Conservation (phyloP, 2,329 filamentous ascomycete species). For the Pseudophaeomoniella oleicola region DNA sequence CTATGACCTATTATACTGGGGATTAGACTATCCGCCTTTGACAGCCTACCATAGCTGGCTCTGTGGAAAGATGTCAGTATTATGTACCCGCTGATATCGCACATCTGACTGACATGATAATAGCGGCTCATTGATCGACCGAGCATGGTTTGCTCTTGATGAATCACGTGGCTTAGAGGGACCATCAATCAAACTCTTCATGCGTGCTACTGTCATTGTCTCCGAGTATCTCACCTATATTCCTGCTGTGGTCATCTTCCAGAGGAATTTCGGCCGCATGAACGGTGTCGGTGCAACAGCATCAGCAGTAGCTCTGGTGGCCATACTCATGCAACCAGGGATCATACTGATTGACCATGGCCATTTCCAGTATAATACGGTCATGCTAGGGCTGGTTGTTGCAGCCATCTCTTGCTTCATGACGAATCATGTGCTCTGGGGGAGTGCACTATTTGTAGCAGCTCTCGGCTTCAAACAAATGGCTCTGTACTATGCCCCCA, state of each 20-base stretch:
- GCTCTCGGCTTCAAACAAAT: slow-evolving; percentile 98
- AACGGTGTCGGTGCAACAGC: slow-evolving; percentile 71
- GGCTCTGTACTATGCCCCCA: slow-evolving; percentile 92
- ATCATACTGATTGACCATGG: slow-evolving; percentile 89
- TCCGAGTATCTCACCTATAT: slow-evolving; percentile 87
- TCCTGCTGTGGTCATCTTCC: slow-evolving; percentile 72
- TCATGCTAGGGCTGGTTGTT: slow-evolving; percentile 86
- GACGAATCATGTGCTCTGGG: slow-evolving; percentile 72
- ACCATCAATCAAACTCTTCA: slow-evolving; percentile 73
- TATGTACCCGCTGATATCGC: not conserved
- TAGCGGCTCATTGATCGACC: slow-evolving; percentile 60
- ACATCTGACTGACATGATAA: slow-evolving; percentile 7
- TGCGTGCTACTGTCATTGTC: slow-evolving; percentile 80
- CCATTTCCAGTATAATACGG: slow-evolving; percentile 95
- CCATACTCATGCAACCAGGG: slow-evolving; percentile 81
- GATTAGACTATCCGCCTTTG: slow-evolving; percentile 89
- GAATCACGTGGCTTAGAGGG: slow-evolving; percentile 71
- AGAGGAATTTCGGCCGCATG: slow-evolving; percentile 63
- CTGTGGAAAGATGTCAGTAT: slow-evolving; percentile 61
- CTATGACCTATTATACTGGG: slow-evolving; percentile 94
- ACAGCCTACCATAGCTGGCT: slow-evolving; percentile 98
- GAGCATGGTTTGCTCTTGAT: slow-evolving; percentile 75
- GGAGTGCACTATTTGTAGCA: slow-evolving; percentile 82
- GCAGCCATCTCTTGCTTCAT: slow-evolving; percentile 81
- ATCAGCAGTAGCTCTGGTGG: slow-evolving; percentile 68